Conservation (phyloP, 306 rosid genomes). For the Malus asiatica region DNA sequence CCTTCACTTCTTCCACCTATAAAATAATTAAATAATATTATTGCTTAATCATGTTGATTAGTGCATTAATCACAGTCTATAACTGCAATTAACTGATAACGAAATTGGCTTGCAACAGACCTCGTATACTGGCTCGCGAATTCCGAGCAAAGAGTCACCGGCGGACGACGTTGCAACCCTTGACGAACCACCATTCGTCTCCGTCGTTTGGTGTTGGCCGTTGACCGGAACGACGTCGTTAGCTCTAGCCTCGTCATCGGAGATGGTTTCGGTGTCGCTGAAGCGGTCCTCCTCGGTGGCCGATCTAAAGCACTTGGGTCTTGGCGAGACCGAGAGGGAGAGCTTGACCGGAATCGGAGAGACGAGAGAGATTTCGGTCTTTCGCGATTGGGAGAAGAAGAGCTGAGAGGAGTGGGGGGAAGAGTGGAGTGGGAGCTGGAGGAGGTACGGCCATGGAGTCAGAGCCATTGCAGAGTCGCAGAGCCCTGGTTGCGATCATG, state of each 20-base stretch:
- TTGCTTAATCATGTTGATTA: background rate
- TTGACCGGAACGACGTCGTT: slow-evolving; percentile 2
- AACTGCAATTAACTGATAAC: background rate
- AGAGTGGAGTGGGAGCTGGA: slow-evolving; percentile 47
- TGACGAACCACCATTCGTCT: slow-evolving; percentile 13
- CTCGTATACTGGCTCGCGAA: slow-evolving; percentile 92
- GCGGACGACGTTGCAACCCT: slow-evolving; percentile 33
- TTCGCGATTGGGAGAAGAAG: slow-evolving; percentile 26
- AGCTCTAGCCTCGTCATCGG: slow-evolving; percentile 26
- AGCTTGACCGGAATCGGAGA: slow-evolving; percentile 19
- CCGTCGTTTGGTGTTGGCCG: background rate
- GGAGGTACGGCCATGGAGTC: slow-evolving; percentile 31
- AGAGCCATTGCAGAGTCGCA: slow-evolving; percentile 43
- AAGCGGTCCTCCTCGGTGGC: slow-evolving; percentile 58
- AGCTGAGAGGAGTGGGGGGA: slow-evolving; percentile 23
- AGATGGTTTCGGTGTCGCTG: slow-evolving; percentile 36
- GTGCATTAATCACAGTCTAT: background rate
- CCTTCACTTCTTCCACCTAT: slow-evolving; percentile 85
- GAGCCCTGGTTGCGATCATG: slow-evolving; percentile 33
- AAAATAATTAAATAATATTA: background rate
- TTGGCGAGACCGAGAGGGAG: slow-evolving; percentile 11
- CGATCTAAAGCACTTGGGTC: slow-evolving; percentile 40
- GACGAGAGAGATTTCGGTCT: slow-evolving; percentile 11
- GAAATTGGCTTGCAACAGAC: slow-evolving; percentile 23
- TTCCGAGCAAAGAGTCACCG: slow-evolving; percentile 72